These are phyloP conservation scores for Tephrocybe rancida DNA, from an alignment of 768 basidiomycete species.

Conservation along the genomic window DNA sequence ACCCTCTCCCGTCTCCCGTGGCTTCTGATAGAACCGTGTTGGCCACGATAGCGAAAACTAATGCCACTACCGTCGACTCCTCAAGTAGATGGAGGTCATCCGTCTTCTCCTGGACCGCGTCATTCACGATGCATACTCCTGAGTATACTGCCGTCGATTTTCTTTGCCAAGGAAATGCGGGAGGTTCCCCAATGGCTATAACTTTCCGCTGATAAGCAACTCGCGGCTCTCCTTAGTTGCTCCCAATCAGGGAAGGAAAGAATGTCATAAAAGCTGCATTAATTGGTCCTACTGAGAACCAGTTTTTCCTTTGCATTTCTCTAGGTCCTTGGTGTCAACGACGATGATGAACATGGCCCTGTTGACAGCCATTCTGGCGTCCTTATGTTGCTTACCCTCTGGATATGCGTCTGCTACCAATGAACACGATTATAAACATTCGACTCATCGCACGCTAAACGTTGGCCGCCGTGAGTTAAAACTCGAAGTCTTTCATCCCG, in stretches of 20 bases:
- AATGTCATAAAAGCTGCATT: neutral
- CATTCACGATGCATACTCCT: neutral
- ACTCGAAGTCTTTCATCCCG: neutral
- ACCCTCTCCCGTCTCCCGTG: neutral
- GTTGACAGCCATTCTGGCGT: neutral
- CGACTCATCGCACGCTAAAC: neutral
- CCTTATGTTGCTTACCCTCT: neutral
- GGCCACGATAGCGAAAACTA: too few relatives aligned
- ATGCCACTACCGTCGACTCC: neutral
- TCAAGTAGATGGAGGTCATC: too few relatives aligned
- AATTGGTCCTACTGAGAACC: neutral
- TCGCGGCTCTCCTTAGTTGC: neutral
- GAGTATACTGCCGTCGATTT: neutral
- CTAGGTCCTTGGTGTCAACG: neutral
- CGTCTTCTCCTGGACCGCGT: too few relatives aligned
- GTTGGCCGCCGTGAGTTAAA: neutral
- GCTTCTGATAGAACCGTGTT: neutral
- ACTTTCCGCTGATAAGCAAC: neutral
- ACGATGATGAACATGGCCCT: neutral
- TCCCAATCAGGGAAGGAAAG: neutral
- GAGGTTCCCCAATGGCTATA: neutral
- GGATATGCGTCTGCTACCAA: neutral
- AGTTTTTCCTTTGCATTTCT: neutral
- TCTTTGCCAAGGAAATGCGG: neutral
- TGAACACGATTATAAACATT: neutral